Evolutionary conservation across 2,329 filamentous ascomycete species (phyloP).

Genomic region (Penicillium sp.): DNA sequence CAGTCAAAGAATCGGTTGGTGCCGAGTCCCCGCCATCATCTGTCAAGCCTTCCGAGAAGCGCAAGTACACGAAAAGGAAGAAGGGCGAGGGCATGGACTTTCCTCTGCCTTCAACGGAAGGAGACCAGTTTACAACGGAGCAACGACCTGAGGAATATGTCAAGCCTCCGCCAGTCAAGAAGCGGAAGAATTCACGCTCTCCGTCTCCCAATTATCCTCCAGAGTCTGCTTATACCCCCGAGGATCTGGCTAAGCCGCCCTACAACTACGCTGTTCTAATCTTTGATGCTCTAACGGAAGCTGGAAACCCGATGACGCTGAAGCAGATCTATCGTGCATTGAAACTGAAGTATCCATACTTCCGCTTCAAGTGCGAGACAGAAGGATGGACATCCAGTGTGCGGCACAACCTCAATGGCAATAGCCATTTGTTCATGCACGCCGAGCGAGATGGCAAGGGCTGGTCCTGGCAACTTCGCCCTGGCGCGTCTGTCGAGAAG

Average conservation of each 20-base stretch:
- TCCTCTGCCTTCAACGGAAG: slow-evolving; percentile 47
- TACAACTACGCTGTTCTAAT: slow-evolving; percentile 66
- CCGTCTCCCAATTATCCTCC: slow-evolving; percentile 64
- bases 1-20: slow-evolving; percentile 34
- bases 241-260: slow-evolving; percentile 63
- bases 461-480: slow-evolving; percentile 63
- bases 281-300: slow-evolving; percentile 62
- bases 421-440: slow-evolving; percentile 60
- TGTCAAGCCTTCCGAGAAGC: slow-evolving; percentile 46
- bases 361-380: slow-evolving; percentile 63
- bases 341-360: slow-evolving; percentile 63
- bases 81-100: slow-evolving; percentile 46
- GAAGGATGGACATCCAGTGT: slow-evolving; percentile 69
- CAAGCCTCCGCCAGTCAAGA: slow-evolving; percentile 50
- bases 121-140: slow-evolving; percentile 36
- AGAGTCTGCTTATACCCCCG: slow-evolving; percentile 60
- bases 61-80: slow-evolving; percentile 53
- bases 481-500: slow-evolving; percentile 61
- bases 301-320: slow-evolving; percentile 60
- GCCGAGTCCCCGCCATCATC: slow-evolving; percentile 35
- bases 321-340: slow-evolving; percentile 68
- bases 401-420: slow-evolving; percentile 63
- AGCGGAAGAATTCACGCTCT: slow-evolving; percentile 57
- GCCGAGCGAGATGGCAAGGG: slow-evolving; percentile 64
- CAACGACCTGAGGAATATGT: slow-evolving; percentile 44